Evolutionary conservation across 495 filamentous ascomycete genomes (phyloP).

Genomic region (Penicillium goetzii): DNA sequence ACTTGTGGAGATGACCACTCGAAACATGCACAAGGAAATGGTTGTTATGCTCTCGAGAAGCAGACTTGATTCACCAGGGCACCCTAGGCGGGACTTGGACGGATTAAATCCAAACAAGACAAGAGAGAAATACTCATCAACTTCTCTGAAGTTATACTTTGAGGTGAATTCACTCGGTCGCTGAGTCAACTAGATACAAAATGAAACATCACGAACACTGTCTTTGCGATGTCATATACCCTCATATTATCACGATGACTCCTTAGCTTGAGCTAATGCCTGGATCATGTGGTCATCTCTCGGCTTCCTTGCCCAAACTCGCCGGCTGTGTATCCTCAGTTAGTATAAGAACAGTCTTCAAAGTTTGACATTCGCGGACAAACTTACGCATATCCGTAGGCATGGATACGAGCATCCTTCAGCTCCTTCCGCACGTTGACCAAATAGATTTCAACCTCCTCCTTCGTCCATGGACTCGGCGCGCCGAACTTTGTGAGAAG

Average conservation of each 20-base stretch:
- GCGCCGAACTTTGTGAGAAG: slow-evolving; percentile 35
- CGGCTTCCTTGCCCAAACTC: slow-evolving; percentile 10
- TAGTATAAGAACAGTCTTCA: not conserved
- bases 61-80: not conserved
- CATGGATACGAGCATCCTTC: slow-evolving; percentile 24
- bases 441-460: slow-evolving; percentile 30
- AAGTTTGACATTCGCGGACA: not conserved
- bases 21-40: not conserved
- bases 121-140: not conserved
- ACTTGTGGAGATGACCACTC: not conserved
- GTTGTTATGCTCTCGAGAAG: not conserved
- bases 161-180: not conserved
- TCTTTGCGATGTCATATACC: not conserved
- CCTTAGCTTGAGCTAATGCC: not conserved
- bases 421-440: slow-evolving; percentile 27
- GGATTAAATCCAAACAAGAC: not conserved
- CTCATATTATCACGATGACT: not conserved
- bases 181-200: not conserved
- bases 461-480: slow-evolving; percentile 29
- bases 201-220: not conserved
- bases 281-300: slow-evolving; percentile 9
- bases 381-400: slow-evolving; percentile 13
- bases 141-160: not conserved
- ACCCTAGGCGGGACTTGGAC: not conserved
- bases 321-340: not conserved